Evolutionary conservation across 768 basidiomycete species (phyloP), one percentile per base, ranked within the genome.

Genomic region (Mycena filopes): DNA sequence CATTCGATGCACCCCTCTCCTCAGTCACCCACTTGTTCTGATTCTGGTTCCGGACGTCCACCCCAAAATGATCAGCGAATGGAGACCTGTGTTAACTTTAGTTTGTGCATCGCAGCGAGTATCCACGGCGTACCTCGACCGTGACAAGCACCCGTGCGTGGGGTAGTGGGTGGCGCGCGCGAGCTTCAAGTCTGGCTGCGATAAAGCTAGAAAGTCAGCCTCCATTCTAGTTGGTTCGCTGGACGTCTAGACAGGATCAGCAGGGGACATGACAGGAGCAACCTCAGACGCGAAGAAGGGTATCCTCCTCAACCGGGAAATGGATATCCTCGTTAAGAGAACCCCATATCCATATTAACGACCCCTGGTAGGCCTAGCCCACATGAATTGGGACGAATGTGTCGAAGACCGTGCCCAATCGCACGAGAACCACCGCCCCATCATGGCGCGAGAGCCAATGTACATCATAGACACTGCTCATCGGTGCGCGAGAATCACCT

Each of bases 381-480:
- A 26, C 38, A 16, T 21, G 31, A 15, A 36, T 48, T 23, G 26
- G 33, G 33, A n/a, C 29, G 20, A 2, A 26, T 23, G 25, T 36
- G 18, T 36, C 2, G 28, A 25, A 21, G 48, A 38, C 33, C 11
- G 20, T 41, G 23, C 42, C 26, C 23, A 3, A 31, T 42, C 21
- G 47, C 47, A 11, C 47, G 38, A 60, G 59, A 45, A 20, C 7
- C 36, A 26, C 48, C 31, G 40, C n/a, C 50, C 21, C 48, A 43
- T 51, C 29, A 42, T 56, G 40, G 49, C 48, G 12, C 28, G 40
- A 29, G 41, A 60, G 60, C 41, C 58, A 60, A 43, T 38, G 59
- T 60, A 60, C 59, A 50, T 60, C 58, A 60, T 33, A n/a, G 25
- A 28, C 40, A 36, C 36, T 36, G 36, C 21, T 8, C 36, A 23